Base-by-base conservation (phyloP, 2,329 filamentous ascomycete genomes). In the Pseudogymnoascus verrucosus region DNA sequence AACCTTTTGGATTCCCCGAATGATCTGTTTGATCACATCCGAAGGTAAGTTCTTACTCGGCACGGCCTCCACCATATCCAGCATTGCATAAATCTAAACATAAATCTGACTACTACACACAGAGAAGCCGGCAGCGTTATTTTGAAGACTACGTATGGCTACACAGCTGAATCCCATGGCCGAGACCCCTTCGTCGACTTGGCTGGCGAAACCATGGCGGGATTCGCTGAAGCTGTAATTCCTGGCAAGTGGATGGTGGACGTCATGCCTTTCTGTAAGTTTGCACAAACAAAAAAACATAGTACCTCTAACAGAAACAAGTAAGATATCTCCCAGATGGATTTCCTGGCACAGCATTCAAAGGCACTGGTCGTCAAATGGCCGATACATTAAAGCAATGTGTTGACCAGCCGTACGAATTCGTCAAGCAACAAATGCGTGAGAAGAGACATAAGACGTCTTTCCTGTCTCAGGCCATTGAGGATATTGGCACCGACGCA, bases 181-280 rank as follows among this genome's bases (percentile, higher is more conserved):
- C 61, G 64, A 11, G 80, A 83, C 63, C 77, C 77, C 4, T 70
- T 82, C 1, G 74, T 82, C 3, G 72, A 78, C 26, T 64, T 81
- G 8, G 75, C 75, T 0, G 74, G 75, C 2, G 65, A 73, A 23
- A 74, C 76, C 1, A 73, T 82, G 68, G 70, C 70, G 0, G 64
- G 78, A 5, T 79, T 82, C 61, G 70, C 74, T 1, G 68, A 75
- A 21, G 75, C 77, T 4, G 72, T 69, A 11, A 71, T 76, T 3
- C 77, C 79, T 1, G 78, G 79, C 5, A 73, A 69, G 6, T 82
- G 76, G 75, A 65, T 75, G 6, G 79, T 82, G 4, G 79, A 82
- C 63, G 69, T 78, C 0, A 65, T 82, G 1, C 80, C 79, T 1
- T 75, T 74, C 44, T 66, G 78, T 73, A 68, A 74, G 70, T 63